phyloP scores from a whole-genome alignment of 2,329 filamentous ascomycete species.

The Colletotrichum plurivorum region DNA sequence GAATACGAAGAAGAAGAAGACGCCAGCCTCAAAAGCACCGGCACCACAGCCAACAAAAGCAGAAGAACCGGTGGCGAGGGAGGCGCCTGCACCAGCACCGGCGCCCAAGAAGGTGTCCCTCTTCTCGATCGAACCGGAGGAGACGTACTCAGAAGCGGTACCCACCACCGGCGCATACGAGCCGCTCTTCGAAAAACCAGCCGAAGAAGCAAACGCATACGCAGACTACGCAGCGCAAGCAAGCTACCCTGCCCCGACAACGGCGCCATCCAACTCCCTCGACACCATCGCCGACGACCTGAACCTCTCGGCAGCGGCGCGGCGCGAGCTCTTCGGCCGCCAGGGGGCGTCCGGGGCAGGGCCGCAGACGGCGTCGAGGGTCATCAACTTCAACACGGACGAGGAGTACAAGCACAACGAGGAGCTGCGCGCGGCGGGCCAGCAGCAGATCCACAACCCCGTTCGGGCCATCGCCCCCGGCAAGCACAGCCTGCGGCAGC shows the following conservation, averaged over 20 bases:
- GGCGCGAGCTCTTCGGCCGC: constrained; percentile 89
- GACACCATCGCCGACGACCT: constrained; percentile 81
- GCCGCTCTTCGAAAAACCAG: constrained; percentile 62
- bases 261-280: constrained; percentile 67
- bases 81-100: constrained; percentile 43
- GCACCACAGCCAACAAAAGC: constrained; percentile 36
- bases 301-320: constrained; percentile 82
- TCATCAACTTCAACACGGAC: constrained; percentile 92
- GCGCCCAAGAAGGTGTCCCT: constrained; percentile 73
- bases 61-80: neutral
- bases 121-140: constrained; percentile 72
- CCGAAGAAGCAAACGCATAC: constrained; percentile 44
- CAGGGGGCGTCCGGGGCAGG: constrained; percentile 55
- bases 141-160: constrained; percentile 41
- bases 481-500: constrained; percentile 90
- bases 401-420: constrained; percentile 90
- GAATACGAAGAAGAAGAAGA: constrained; percentile 81
- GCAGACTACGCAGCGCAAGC: constrained; percentile 53
- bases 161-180: constrained; percentile 59
- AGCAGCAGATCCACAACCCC: constrained; percentile 83
- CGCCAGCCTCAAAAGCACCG: constrained; percentile 39
- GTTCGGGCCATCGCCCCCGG: constrained; percentile 86
- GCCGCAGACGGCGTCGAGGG: constrained; percentile 68
- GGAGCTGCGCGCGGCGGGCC: constrained; percentile 76
- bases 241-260: constrained; percentile 48